Conservation (phyloP, 2,329 filamentous ascomycete species). For the Aspergillus texensis region DNA sequence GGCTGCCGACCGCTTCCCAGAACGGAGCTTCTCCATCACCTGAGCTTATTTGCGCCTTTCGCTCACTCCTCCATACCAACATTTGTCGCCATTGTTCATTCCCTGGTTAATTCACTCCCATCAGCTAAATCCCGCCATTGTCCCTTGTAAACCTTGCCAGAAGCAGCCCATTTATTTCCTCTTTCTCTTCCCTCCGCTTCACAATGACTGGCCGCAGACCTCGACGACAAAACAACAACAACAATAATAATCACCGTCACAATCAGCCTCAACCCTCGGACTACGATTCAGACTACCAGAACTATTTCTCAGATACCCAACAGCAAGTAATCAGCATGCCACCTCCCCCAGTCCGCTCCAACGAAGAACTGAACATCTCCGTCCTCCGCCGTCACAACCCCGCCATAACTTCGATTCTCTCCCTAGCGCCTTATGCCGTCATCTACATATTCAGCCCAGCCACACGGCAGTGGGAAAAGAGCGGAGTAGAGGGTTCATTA, state of each 20-base stretch:
- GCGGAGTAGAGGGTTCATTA: slow-evolving; percentile 80
- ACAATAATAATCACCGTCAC: slow-evolving; percentile 27
- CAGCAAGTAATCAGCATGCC: slow-evolving; percentile 36
- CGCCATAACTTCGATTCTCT: slow-evolving; percentile 70
- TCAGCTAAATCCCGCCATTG: neutral
- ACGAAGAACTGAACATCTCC: slow-evolving; percentile 82
- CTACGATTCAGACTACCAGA: slow-evolving; percentile 67
- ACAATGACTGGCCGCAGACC: slow-evolving; percentile 38
- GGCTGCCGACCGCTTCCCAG: slow-evolving; percentile 21
- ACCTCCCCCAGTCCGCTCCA: slow-evolving; percentile 62
- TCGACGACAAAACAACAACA: slow-evolving; percentile 34
- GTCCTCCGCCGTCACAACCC: slow-evolving; percentile 83
- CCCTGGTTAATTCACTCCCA: neutral
- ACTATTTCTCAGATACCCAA: slow-evolving; percentile 47
- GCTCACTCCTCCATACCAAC: slow-evolving; percentile 6
- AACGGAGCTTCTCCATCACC: slow-evolving; percentile 13
- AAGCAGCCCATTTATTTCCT: slow-evolving; percentile 1
- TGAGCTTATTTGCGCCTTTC: slow-evolving; percentile 10
- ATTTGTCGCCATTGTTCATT: slow-evolving; percentile 6
- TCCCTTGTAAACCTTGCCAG: slow-evolving; percentile 2
- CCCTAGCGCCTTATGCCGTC: slow-evolving; percentile 81
- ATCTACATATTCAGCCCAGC: slow-evolving; percentile 76
- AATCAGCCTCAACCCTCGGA: slow-evolving; percentile 46
- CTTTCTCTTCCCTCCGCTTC: neutral
- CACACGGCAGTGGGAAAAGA: slow-evolving; percentile 77